Conservation (phyloP, 78 protist genomes). For the Speleostelium caveatum region DNA sequence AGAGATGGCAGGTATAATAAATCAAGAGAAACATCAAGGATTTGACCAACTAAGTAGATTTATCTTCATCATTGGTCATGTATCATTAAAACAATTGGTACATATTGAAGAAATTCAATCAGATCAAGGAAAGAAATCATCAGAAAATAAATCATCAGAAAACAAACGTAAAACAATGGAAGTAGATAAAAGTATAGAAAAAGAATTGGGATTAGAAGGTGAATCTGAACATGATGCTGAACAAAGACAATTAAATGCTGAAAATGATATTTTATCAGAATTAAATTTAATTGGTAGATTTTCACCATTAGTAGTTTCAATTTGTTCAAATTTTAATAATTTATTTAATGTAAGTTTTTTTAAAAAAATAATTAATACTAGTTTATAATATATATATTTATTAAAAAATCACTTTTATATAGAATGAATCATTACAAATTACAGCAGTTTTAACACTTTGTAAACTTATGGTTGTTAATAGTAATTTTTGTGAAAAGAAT, state of each 20-base stretch:
- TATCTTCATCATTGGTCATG: conserved; percentile 85
- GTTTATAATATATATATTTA: not conserved
- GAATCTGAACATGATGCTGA: conserved; percentile 76
- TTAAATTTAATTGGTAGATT: conserved; percentile 80
- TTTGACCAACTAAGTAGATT: conserved; percentile 17
- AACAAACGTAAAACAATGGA: not conserved
- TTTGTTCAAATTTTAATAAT: conserved; percentile 42
- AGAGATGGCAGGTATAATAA: not conserved
- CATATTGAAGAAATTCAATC: conserved; percentile 60
- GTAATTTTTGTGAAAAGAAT: conserved; percentile 70
- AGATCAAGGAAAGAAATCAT: not conserved
- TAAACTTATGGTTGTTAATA: conserved; percentile 87
- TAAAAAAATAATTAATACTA: not conserved
- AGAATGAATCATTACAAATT: conserved; percentile 44
- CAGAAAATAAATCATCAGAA: conserved; percentile 11
- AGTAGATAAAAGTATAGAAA: conserved; percentile 30
- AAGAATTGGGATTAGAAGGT: conserved; percentile 85
- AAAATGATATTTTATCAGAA: conserved; percentile 17
- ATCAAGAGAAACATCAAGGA: not conserved
- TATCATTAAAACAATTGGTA: conserved; percentile 82
- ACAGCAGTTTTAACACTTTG: conserved; percentile 85
- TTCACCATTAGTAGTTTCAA: conserved; percentile 62
- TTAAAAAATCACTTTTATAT: not conserved
- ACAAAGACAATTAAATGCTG: conserved; percentile 49
- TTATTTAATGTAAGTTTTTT: conserved; percentile 1